Evolutionary conservation across 2,329 filamentous ascomycete species (phyloP), one percentile per base, ranked within the genome.

Genomic region (Laburnicola sp.): DNA sequence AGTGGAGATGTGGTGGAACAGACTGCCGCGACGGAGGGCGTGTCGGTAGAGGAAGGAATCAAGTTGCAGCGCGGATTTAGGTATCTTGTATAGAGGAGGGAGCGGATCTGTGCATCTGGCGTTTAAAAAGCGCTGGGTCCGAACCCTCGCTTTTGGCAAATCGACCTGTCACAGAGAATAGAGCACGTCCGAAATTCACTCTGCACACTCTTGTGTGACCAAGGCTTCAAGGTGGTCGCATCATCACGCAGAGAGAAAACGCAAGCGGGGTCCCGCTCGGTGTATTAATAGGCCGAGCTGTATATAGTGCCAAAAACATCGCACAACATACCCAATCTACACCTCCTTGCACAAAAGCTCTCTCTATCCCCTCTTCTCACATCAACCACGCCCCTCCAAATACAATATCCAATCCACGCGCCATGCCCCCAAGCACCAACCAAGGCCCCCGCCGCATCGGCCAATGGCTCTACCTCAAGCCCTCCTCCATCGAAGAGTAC

Each of bases 401-500:
- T 21, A 8, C 10, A 6, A 30, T 22, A 28, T 21, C 21, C 8
- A 30, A 22, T 2, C 4, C 42, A 8, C 21, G 21, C 30, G 26
- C 11, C 21, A 54, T 51, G 47, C 6, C 60, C 25, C 53, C 58
- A 16, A 16, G 16, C 5, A 52, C 58, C 23, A 54, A 60, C 49
- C 64, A 67, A 59, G 65, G 65, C 3, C 64, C 65, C 26, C 66
- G 66, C 32, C 82, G 87, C 53, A 80, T 91, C 60, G 87, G 81
- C 34, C 88, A 91, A 72, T 86, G 90, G 58, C 80, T 92, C 47
- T 85, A 84, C 66, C 80, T 93, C 49, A 88, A 85, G 72, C 83
- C 84, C 9, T 83, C 87, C 56, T 81, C 77, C 54, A 75, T 87
- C 10, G 80, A 81, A 22, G 81, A 85, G 58, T 93, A 92, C 76